Evolutionary conservation across 805 yeast species (phyloP).

Genomic region (Suhomyces canberraensis): DNA sequence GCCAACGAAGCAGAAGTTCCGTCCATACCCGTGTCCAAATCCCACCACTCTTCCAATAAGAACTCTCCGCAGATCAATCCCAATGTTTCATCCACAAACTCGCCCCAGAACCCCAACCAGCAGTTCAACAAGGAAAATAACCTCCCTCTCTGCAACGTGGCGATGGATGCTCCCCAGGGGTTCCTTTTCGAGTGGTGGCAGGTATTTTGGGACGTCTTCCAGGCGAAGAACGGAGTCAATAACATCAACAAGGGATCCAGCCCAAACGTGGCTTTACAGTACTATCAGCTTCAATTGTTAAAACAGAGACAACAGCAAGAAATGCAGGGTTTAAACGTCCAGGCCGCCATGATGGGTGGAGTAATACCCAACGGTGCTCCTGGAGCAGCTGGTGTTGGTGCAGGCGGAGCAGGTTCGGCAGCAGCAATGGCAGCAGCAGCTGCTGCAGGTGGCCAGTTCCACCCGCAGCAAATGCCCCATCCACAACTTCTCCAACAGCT

Average conservation of each 20-base stretch:
- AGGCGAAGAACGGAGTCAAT: conserved; percentile 54
- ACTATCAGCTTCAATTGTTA: conserved; percentile 59
- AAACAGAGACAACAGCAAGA: conserved; percentile 60
- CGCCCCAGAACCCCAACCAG: conserved; percentile 26
- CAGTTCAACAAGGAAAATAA: conserved; percentile 39
- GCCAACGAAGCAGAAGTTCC: conserved; percentile 75
- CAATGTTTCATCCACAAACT: conserved; percentile 6
- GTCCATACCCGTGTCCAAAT: conserved; percentile 9
- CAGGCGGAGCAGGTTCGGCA: conserved; percentile 2
- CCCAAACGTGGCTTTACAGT: conserved; percentile 57
- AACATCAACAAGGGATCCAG: conserved; percentile 52
- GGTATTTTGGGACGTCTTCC: conserved; percentile 90
- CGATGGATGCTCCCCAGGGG: conserved; percentile 83
- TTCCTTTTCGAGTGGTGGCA: conserved; percentile 95
- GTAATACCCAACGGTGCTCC: conserved; percentile 8
- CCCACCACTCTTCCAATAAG: conserved; percentile 12
- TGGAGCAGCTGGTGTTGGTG: neutral
- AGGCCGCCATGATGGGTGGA: conserved; percentile 14
- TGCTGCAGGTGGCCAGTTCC: conserved; percentile 5
- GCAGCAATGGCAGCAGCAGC: no score
- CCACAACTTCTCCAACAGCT: conserved; percentile 8
- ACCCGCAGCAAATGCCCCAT: conserved; percentile 11
- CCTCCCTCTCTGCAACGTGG: conserved; percentile 48
- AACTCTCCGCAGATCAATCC: conserved; percentile 18
- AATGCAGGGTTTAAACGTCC: conserved; percentile 38